Conservation (phyloP, 257 asterid species). For the Solanum rostratum region DNA sequence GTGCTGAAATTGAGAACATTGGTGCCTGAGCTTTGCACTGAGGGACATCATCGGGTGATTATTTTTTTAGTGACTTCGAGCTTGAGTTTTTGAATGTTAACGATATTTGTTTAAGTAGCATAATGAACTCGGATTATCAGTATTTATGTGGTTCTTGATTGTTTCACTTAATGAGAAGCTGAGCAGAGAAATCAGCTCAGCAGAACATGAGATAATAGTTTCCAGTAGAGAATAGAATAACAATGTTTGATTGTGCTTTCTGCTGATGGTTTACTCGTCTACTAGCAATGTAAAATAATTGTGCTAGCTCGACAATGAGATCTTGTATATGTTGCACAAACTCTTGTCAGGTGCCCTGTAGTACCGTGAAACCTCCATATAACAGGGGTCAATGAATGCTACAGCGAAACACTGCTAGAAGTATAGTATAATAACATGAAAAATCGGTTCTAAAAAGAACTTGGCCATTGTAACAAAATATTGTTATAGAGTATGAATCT, state of each 20-base stretch:
- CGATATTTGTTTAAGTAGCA: not conserved
- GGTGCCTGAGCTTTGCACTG: slow-evolving; percentile 27
- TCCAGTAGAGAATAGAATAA: not conserved
- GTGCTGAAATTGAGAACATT: slow-evolving; percentile 65
- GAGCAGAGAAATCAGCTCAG: not conserved
- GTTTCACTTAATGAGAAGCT: not conserved
- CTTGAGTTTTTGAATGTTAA: not conserved
- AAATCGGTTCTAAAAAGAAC: not conserved
- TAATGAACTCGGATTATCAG: not conserved
- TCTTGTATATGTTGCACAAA: not conserved
- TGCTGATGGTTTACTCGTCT: not conserved
- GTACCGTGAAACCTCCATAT: not conserved
- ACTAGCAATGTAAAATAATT: not conserved
- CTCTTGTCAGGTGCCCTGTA: fast-evolving
- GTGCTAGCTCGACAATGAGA: not conserved
- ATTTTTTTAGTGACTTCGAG: not conserved
- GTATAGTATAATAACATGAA: not conserved
- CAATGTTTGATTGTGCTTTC: not conserved
- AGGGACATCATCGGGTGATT: not conserved
- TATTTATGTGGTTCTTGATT: not conserved
- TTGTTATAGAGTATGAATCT: not conserved
- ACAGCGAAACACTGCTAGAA: not conserved
- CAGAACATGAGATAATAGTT: not conserved
- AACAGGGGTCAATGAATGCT: not conserved
- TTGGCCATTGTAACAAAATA: not conserved